phyloP scores from a whole-genome alignment of 495 filamentous ascomycete species.

The Beverwykella pulmonaria region DNA sequence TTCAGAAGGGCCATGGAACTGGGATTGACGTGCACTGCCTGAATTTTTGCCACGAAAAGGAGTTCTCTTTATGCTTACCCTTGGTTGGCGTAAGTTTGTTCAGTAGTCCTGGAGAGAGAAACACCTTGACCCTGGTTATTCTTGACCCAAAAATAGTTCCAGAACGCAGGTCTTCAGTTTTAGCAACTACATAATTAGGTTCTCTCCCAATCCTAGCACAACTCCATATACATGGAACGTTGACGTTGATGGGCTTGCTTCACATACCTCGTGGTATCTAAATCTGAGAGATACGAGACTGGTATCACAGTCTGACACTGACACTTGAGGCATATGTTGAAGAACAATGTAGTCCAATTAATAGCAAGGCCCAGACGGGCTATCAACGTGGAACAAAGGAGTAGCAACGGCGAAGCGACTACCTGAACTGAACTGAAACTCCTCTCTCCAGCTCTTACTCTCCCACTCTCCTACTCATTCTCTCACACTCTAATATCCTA shows the following conservation, averaged over 20 bases:
- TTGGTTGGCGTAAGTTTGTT: neutral
- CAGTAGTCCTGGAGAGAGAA: neutral
- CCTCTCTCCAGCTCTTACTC: too few species aligned
- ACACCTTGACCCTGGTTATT: neutral
- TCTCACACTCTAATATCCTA: too few species aligned
- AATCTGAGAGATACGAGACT: too few species aligned
- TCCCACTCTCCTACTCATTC: too few species aligned
- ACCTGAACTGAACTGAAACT: too few species aligned
- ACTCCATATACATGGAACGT: neutral
- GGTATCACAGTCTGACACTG: too few species aligned
- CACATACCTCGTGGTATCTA: too few species aligned
- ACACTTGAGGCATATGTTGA: too few species aligned
- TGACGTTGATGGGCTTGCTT: neutral
- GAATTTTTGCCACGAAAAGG: neutral
- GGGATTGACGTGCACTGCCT: neutral
- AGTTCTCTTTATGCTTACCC: neutral
- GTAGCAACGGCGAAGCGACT: too few species aligned
- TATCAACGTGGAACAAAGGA: too few species aligned
- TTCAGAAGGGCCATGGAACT: neutral
- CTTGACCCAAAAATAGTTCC: neutral
- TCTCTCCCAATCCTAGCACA: neutral
- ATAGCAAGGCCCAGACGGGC: too few species aligned
- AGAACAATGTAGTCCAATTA: neutral
- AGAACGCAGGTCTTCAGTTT: neutral
- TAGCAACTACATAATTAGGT: neutral